These are phyloP conservation scores for Capsicum chinense DNA, from an alignment of 257 asterid genomes.

Conservation along the genomic window DNA sequence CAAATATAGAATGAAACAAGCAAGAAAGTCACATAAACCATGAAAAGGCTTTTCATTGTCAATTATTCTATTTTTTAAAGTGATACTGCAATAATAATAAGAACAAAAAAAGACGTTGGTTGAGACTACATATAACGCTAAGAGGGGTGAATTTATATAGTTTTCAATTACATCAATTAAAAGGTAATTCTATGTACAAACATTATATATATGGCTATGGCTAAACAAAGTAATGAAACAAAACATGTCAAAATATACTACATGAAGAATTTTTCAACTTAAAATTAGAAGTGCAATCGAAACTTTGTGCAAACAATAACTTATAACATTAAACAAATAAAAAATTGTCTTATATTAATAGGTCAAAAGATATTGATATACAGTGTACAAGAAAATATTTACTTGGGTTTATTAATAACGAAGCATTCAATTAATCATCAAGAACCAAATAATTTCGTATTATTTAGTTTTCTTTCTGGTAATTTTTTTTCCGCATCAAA, in stretches of 20 bases:
- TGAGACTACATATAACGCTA: neutral
- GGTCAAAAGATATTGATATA: neutral
- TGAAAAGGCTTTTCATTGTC: neutral
- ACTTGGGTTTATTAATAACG: neutral
- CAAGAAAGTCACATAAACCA: constrained; percentile 1
- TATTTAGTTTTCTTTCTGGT: no score
- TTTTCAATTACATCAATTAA: neutral
- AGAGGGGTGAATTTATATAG: neutral
- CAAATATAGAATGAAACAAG: neutral
- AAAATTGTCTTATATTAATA: neutral
- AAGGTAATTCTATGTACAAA: neutral
- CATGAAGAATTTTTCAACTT: neutral
- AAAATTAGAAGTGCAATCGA: neutral
- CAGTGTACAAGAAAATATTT: neutral
- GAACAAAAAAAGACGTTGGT: neutral
- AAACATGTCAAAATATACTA: neutral
- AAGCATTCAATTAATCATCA: neutral
- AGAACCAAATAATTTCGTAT: neutral
- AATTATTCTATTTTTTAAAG: no score
- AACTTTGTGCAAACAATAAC: neutral
- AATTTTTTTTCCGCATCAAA: no score
- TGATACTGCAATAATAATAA: neutral
- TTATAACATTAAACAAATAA: neutral
- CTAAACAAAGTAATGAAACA: no score
- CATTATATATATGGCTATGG: neutral